Evolutionary conservation across 176 grass and related monocot genomes (phyloP).

Genomic region (Ensete glaucum): DNA sequence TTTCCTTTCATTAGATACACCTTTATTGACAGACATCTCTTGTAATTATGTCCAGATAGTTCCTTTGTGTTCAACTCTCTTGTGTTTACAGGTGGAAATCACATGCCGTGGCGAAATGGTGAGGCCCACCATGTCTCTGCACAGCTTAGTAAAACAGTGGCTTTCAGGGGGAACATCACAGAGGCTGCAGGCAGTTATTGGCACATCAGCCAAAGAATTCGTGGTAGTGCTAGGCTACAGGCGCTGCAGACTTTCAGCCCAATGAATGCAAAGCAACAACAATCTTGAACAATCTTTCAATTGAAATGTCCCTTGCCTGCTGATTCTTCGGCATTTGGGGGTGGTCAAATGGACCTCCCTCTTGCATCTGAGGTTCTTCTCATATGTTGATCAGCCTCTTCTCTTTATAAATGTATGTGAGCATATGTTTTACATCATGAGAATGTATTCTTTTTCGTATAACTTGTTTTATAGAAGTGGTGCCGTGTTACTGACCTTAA

Average conservation of each 20-base stretch:
- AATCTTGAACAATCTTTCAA: neutral
- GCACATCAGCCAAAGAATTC: conserved; percentile 57
- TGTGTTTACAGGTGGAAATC: conserved; percentile 59
- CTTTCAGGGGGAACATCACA: conserved; percentile 26
- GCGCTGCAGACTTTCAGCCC: conserved; percentile 19
- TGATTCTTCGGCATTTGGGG: neutral
- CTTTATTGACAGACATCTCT: no score
- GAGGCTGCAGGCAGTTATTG: conserved; percentile 37
- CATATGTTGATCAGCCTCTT: neutral
- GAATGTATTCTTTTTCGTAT: neutral
- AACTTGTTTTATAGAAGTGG: neutral
- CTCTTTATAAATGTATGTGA: neutral
- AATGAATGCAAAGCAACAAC: neutral
- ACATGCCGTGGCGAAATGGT: conserved; percentile 57
- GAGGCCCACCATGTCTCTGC: conserved; percentile 35
- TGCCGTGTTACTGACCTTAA: neutral
- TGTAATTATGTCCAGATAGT: neutral
- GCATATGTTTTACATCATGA: neutral
- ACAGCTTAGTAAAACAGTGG: conserved; percentile 56
- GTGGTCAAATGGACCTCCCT: neutral
- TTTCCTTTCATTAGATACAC: no score
- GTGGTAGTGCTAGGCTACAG: conserved; percentile 66
- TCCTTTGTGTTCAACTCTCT: conserved; percentile 4
- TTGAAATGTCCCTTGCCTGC: neutral
- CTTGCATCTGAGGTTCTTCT: neutral